Base-by-base conservation (phyloP, 176 grass and related monocot species). In the Oryza coarctata region DNA sequence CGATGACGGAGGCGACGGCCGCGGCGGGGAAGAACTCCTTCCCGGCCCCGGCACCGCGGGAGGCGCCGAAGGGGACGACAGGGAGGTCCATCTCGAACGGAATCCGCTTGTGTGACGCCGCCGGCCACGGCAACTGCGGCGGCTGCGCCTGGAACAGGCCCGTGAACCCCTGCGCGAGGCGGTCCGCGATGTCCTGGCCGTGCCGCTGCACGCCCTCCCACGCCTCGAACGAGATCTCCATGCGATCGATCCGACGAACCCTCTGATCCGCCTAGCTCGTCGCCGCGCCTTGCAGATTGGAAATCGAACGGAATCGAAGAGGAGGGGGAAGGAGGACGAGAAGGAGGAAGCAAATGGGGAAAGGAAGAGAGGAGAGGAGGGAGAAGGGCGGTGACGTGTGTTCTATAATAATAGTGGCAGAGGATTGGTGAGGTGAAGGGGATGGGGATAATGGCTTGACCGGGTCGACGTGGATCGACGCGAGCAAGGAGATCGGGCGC, bases 121-220 rank as follows among this genome's bases (percentile, higher is more conserved):
- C 79, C 11, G 96, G 96, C 95, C 92, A 98, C 7, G 81, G 86
- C 82, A 86, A 91, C 35, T 80, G 90, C 30, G 83, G 96, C 72
- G 91, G 90, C 55, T 60, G 55, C 69, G 92, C 88, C 63, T 95
- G 96, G 76, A 99, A 88, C 82, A 99, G 91, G 65, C 96, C 96
- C 31, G 89, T 93, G 79, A 99, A 85, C 33, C 96, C 96, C 80
- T 99, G 96, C 65, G 93, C 79, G 39, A 98, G 90, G 82, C 93
- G 93, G 90, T 95, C 96, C 9, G 93, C 88, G 12, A 98, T 75
- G 84, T 98, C 96, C 71, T 93, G 96, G 63, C 96, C 96, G 25
- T 98, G 96, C 32, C 93, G 96, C 91, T 98, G 96, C 79, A 98
- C 86, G 61, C 94, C 96, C 93, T 98, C 96, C 96, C 96, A 98